phyloP scores from a whole-genome alignment of 2,329 filamentous ascomycete species.

The Aspergillus piperis region DNA sequence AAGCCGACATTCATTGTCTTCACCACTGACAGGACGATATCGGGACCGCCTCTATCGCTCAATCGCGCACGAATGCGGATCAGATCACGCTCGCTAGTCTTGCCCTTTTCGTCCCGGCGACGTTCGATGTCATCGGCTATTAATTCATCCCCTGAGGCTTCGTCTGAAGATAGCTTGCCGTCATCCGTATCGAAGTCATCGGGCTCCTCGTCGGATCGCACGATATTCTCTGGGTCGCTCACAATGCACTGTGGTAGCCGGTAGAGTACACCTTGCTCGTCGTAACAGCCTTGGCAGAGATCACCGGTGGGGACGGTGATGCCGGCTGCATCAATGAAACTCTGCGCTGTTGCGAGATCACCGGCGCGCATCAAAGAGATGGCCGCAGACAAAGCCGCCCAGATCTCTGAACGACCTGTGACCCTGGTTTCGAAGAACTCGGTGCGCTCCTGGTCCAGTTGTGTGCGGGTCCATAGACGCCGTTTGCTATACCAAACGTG shows the following conservation, averaged over 20 bases:
- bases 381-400: conserved; percentile 71
- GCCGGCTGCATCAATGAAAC: conserved; percentile 75
- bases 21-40: conserved; percentile 60
- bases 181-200: conserved; percentile 29
- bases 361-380: conserved; percentile 67
- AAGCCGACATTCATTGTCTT: conserved; percentile 65
- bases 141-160: conserved; percentile 43
- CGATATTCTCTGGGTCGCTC: conserved; percentile 64
- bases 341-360: conserved; percentile 70
- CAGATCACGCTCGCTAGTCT: conserved; percentile 57
- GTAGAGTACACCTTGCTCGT: conserved; percentile 70
- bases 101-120: conserved; percentile 61
- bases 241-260: conserved; percentile 68
- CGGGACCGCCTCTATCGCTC: conserved; percentile 65
- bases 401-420: conserved; percentile 74
- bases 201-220: conserved; percentile 25
- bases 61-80: conserved; percentile 63
- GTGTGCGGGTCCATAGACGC: conserved; percentile 67
- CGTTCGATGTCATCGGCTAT: conserved; percentile 42
- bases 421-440: conserved; percentile 93
- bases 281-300: conserved; percentile 70
- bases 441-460: conserved; percentile 69
- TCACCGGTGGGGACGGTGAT: conserved; percentile 74
- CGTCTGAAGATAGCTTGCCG: conserved; percentile 38
- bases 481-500: conserved; percentile 67